A percentile compares a stretch with the other conserved stretches of the same genome.
Conservation (phyloP, 768 basidiomycete species). For the Kwoniella europaea region DNA sequence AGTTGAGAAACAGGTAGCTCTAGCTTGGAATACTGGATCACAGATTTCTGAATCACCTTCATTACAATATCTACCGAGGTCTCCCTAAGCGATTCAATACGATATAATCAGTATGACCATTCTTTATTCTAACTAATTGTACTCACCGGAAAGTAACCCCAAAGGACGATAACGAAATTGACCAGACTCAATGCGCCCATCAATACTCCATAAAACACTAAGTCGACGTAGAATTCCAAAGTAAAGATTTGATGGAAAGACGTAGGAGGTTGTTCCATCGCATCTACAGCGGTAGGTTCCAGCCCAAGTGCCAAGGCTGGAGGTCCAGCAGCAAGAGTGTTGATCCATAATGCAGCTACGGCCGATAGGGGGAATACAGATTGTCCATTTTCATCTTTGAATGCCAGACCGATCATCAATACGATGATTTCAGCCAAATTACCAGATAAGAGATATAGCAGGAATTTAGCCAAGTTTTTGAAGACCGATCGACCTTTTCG, state of each 20-base stretch:
- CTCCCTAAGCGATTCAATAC: conserved; percentile 16
- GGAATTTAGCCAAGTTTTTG: conserved; percentile 66
- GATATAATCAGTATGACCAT: not conserved
- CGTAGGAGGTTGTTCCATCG: conserved; percentile 63
- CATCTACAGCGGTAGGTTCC: conserved; percentile 63
- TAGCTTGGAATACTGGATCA: conserved; percentile 58
- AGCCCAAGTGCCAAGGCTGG: conserved; percentile 67
- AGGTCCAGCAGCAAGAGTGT: conserved; percentile 64
- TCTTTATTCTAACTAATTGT: not conserved
- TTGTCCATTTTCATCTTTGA: conserved; percentile 62
- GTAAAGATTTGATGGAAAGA: conserved; percentile 59
- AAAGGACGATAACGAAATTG: conserved; percentile 59
- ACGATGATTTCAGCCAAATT: conserved; percentile 67
- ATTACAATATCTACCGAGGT: conserved; percentile 57
- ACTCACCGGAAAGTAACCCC: conserved; percentile 55
- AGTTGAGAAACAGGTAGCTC: conserved; percentile 58
- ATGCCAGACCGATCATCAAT: conserved; percentile 66
- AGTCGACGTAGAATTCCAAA: conserved; percentile 56
- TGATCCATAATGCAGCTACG: conserved; percentile 61
- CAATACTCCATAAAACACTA: conserved; percentile 59
- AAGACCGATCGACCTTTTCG: conserved; percentile 70
- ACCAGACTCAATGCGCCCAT: conserved; percentile 57
- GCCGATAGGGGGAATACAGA: conserved; percentile 68
- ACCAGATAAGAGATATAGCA: conserved; percentile 64
- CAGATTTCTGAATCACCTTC: conserved; percentile 54